These are phyloP conservation scores for Nigrospora oryzae DNA, from an alignment of 2,329 filamentous ascomycete species.

Conservation along the genomic window DNA sequence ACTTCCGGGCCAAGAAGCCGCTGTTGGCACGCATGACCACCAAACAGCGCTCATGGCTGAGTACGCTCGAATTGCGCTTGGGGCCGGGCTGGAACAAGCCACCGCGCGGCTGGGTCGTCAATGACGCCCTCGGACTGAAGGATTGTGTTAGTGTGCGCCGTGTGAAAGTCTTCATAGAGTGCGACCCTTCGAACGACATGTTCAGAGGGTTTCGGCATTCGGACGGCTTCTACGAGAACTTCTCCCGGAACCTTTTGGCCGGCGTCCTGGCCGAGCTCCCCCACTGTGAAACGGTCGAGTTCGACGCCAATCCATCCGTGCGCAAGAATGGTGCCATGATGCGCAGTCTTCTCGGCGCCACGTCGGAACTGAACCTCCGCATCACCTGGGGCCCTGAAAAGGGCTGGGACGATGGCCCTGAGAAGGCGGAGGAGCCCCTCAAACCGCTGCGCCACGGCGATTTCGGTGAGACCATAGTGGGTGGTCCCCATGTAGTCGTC, in stretches of 20 bases:
- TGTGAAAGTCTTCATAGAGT: slow-evolving; percentile 62
- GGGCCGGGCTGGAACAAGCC: slow-evolving; percentile 67
- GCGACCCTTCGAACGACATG: slow-evolving; percentile 58
- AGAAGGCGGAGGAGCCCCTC: slow-evolving; percentile 22
- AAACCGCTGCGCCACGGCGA: slow-evolving; percentile 5
- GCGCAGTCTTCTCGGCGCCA: slow-evolving; percentile 46
- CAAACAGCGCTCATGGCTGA: slow-evolving; percentile 50
- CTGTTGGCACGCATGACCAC: slow-evolving; percentile 58
- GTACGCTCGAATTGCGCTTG: slow-evolving; percentile 59
- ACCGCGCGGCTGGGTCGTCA: slow-evolving; percentile 62
- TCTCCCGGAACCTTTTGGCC: slow-evolving; percentile 49
- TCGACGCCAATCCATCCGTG: slow-evolving; percentile 62
- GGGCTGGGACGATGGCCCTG: slow-evolving; percentile 52
- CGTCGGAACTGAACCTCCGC: slow-evolving; percentile 35
- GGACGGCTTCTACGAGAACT: slow-evolving; percentile 62
- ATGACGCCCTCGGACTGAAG: slow-evolving; percentile 51
- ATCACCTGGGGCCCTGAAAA: slow-evolving; percentile 62
- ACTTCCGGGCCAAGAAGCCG: slow-evolving; percentile 67
- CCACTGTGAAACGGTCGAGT: slow-evolving; percentile 49
- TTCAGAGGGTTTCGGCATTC: slow-evolving; percentile 61
- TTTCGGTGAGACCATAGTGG: background rate
- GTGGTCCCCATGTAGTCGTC: background rate
- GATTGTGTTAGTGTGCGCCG: slow-evolving; percentile 52
- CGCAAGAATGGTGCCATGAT: slow-evolving; percentile 59
- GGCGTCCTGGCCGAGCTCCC: slow-evolving; percentile 50